These are phyloP conservation scores for Eucalyptus tenuipes DNA, from an alignment of 345 rosid species.

Conservation along the genomic window DNA sequence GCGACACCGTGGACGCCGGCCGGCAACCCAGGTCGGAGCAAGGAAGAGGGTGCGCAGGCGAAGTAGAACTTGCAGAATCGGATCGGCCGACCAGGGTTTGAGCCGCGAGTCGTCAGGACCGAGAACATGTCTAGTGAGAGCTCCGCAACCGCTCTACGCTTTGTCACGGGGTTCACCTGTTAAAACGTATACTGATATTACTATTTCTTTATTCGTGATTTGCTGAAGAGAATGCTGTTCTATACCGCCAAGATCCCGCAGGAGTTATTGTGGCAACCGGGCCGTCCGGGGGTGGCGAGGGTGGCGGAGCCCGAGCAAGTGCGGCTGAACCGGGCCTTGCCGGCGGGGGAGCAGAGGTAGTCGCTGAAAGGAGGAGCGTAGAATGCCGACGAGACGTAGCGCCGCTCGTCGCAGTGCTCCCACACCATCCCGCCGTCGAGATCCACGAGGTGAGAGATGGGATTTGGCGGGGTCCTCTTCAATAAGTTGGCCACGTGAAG, in stretches of 20 bases:
- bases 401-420: constrained; percentile 6
- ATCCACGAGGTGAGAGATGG: background rate
- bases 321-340: constrained; percentile 2
- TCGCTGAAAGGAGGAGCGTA: constrained; percentile 13
- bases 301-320: background rate
- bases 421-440: background rate
- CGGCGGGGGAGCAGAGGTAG: constrained; percentile 12
- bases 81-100: background rate
- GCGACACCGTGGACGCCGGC: constrained; percentile 3
- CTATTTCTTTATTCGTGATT: background rate
- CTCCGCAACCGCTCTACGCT: constrained; percentile 3
- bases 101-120: constrained; percentile 2
- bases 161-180: constrained; percentile 8
- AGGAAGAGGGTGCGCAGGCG: constrained; percentile 9
- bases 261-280: constrained; percentile 27
- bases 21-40: constrained; percentile 3
- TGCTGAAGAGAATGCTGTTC: background rate
- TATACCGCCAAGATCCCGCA: constrained; percentile 7
- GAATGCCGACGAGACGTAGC: constrained; percentile 16
- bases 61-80: constrained; percentile 5
- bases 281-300: constrained; percentile 1
- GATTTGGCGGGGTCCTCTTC: background rate
- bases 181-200: background rate
- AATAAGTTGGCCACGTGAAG: background rate
- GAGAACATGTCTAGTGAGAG: constrained; percentile 21